A percentile compares a stretch with the other conserved stretches of the same genome.
These are phyloP conservation scores for Paxillus rubicundulus DNA, from an alignment of 768 basidiomycete genomes.

Conservation along the genomic window DNA sequence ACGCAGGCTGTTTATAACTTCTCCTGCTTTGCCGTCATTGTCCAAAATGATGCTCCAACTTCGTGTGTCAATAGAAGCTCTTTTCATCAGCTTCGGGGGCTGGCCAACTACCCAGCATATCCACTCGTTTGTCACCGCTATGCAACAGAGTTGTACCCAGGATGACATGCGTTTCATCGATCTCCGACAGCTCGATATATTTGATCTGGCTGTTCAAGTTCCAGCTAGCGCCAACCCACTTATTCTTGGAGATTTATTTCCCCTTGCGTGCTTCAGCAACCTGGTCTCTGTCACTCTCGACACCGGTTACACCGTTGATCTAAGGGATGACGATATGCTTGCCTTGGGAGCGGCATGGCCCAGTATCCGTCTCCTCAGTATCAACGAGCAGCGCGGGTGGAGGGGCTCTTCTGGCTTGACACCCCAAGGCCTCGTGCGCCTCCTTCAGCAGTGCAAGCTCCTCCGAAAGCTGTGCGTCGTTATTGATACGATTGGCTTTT, in stretches of 20 bases:
- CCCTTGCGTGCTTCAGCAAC: not conserved
- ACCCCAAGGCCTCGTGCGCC: slow-evolving; percentile 12
- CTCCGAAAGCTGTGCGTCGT: slow-evolving; percentile 9
- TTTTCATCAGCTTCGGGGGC: not conserved
- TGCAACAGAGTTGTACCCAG: not conserved
- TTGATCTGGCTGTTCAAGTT: not conserved
- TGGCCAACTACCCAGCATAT: not conserved
- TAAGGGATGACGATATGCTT: slow-evolving; percentile 11
- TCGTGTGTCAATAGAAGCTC: not conserved
- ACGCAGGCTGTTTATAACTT: not conserved
- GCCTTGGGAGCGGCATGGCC: slow-evolving; percentile 18
- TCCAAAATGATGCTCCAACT: not conserved
- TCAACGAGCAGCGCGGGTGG: slow-evolving; percentile 24
- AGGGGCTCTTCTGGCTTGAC: slow-evolving; percentile 14
- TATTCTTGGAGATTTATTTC: not conserved
- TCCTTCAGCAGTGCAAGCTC: slow-evolving; percentile 8
- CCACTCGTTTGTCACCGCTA: not conserved
- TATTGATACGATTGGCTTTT: slow-evolving; percentile 13
- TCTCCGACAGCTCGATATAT: not conserved
- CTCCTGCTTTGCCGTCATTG: not conserved
- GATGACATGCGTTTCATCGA: not conserved
- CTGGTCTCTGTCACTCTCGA: slow-evolving; percentile 6
- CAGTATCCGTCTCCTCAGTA: slow-evolving; percentile 10
- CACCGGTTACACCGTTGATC: slow-evolving; percentile 7
- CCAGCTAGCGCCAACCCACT: not conserved